phyloP scores from a whole-genome alignment of 2,329 filamentous ascomycete genomes.

The Periconia sp. region DNA sequence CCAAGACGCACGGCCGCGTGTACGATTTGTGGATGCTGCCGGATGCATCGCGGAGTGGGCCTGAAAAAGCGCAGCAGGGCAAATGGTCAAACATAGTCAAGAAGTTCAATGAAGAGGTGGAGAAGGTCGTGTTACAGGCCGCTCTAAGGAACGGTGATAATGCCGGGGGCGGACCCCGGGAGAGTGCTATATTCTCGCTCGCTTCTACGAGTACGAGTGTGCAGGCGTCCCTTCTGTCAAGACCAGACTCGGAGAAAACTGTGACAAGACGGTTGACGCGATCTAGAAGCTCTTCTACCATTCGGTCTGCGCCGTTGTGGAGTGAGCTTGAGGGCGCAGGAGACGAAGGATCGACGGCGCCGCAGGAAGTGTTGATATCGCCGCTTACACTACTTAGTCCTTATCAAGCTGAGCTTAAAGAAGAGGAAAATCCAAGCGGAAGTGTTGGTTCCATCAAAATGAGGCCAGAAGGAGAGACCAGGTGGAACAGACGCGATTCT shows the following conservation, averaged over 20 bases:
- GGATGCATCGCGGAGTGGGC: not conserved
- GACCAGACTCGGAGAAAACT: not conserved
- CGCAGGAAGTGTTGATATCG: not conserved
- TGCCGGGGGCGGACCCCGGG: conserved; percentile 2
- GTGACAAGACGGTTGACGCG: not conserved
- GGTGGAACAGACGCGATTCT: not conserved
- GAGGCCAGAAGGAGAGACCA: not conserved
- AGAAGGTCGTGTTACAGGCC: conserved; percentile 1
- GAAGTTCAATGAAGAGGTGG: conserved; percentile 5
- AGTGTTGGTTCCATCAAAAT: not conserved
- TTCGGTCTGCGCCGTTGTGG: not conserved
- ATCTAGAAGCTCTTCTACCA: not conserved
- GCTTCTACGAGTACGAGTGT: not conserved
- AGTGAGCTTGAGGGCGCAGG: not conserved
- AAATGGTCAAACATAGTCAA: not conserved
- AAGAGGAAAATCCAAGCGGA: not conserved
- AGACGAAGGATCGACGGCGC: not conserved
- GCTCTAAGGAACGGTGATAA: not conserved
- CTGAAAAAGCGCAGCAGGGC: not conserved
- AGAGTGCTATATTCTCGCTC: conserved; percentile 13
- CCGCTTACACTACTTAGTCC: not conserved
- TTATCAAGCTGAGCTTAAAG: not conserved
- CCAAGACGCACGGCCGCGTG: conserved; percentile 48
- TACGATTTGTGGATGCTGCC: conserved; percentile 52
- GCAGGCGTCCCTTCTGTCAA: not conserved